phyloP scores from a whole-genome alignment of 306 rosid genomes.

The Astragalus glycyphyllos region DNA sequence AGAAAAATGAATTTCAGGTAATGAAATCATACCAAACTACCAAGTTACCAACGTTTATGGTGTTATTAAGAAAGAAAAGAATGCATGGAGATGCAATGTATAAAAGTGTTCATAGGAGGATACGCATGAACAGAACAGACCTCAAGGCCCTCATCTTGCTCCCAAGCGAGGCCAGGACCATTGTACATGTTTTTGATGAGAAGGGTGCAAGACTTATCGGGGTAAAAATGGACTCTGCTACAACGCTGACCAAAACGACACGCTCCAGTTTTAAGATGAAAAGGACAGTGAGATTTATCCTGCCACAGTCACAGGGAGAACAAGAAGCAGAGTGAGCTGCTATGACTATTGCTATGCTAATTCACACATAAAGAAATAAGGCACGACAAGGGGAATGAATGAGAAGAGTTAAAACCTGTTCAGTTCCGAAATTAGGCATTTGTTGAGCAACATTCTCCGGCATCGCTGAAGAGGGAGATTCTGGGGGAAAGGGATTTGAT shows the following conservation, averaged over 20 bases:
- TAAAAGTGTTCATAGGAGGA: slow-evolving; percentile 55
- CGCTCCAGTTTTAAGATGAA: slow-evolving; percentile 90
- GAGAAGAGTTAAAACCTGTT: slow-evolving; percentile 56
- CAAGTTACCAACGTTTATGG: background rate
- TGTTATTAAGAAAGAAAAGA: background rate
- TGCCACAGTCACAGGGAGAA: slow-evolving; percentile 41
- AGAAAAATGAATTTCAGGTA: slow-evolving; percentile 22
- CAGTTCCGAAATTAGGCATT: slow-evolving; percentile 91
- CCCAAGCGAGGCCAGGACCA: slow-evolving; percentile 98
- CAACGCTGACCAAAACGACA: slow-evolving; percentile 97
- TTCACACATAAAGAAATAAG: background rate
- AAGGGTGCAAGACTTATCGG: slow-evolving; percentile 77
- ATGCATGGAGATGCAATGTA: background rate
- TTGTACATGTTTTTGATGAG: slow-evolving; percentile 89
- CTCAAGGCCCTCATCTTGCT: slow-evolving; percentile 98
- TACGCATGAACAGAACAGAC: slow-evolving; percentile 80
- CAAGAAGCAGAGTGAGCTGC: background rate
- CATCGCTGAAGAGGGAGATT: slow-evolving; percentile 53
- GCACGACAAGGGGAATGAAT: background rate
- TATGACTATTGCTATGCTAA: background rate
- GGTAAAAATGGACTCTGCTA: slow-evolving; percentile 94
- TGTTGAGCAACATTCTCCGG: slow-evolving; percentile 67
- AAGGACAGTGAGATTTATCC: slow-evolving; percentile 98
- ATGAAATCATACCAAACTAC: slow-evolving; percentile 13
- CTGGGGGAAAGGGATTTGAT: slow-evolving; percentile 91